These are phyloP conservation scores for Parathielavia appendiculata DNA, from an alignment of 495 filamentous ascomycete genomes.

Conservation along the genomic window DNA sequence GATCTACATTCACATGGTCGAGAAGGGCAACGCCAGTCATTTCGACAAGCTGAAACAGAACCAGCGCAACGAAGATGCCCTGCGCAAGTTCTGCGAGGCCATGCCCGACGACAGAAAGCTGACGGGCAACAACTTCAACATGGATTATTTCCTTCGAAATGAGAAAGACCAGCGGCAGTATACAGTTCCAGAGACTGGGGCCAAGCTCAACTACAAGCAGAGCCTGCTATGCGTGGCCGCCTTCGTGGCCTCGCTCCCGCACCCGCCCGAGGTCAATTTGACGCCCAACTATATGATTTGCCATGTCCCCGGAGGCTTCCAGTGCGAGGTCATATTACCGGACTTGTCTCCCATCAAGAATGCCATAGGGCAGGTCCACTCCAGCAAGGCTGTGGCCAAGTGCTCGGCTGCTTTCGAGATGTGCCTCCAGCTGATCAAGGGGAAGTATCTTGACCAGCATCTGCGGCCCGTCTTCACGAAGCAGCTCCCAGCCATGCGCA, in stretches of 20 bases:
- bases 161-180: conserved; percentile 55
- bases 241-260: conserved; percentile 54
- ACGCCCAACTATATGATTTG: conserved; percentile 60
- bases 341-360: conserved; percentile 65
- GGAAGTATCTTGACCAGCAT: conserved; percentile 63
- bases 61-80: conserved; percentile 45
- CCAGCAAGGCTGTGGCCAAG: conserved; percentile 74
- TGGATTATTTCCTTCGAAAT: conserved; percentile 51
- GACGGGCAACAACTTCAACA: conserved; percentile 53
- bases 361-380: conserved; percentile 54
- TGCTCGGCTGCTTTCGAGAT: conserved; percentile 85
- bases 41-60: conserved; percentile 52
- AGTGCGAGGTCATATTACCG: conserved; percentile 80
- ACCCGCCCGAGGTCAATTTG: conserved; percentile 50
- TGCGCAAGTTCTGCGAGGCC: conserved; percentile 68
- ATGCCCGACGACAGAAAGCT: conserved; percentile 74
- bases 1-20: conserved; percentile 79
- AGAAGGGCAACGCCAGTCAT: conserved; percentile 60
- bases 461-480: conserved; percentile 70
- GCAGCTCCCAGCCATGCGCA: conserved; percentile 75
- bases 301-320: conserved; percentile 53
- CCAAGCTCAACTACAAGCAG: conserved; percentile 73
- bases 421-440: conserved; percentile 64
- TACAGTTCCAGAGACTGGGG: conserved; percentile 62
- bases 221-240: conserved; percentile 59